Evolutionary conservation across 108 stramenopile genomes (phyloP).

Genomic region (Skeletonema marinoi): DNA sequence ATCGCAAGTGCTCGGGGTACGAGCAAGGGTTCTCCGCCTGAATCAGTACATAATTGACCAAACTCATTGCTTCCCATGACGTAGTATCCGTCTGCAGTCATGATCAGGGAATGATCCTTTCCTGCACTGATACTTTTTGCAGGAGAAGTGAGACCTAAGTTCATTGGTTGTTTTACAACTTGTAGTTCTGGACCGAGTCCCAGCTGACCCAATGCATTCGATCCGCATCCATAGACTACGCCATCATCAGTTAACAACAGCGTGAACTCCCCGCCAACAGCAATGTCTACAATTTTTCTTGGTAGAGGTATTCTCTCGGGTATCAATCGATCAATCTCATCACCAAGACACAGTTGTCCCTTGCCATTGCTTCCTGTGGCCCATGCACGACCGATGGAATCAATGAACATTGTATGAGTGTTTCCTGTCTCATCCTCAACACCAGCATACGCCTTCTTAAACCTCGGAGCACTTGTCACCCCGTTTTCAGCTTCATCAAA

Average conservation of each 20-base stretch:
- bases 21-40: slow-evolving; percentile 24
- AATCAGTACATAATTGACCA: slow-evolving; percentile 41
- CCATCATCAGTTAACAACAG: slow-evolving; percentile 37
- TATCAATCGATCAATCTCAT: slow-evolving; percentile 32
- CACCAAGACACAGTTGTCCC: slow-evolving; percentile 43
- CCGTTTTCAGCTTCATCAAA: slow-evolving; percentile 20
- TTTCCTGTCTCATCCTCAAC: slow-evolving; percentile 27
- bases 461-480: slow-evolving; percentile 28
- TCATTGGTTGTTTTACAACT: slow-evolving; percentile 13
- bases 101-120: slow-evolving; percentile 38
- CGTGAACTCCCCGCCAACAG: slow-evolving; percentile 53
- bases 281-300: slow-evolving; percentile 43
- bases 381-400: slow-evolving; percentile 39
- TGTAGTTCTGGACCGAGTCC: slow-evolving; percentile 28
- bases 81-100: slow-evolving; percentile 25
- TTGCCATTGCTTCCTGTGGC: slow-evolving; percentile 37
- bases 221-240: slow-evolving; percentile 49
- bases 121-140: slow-evolving; percentile 27
- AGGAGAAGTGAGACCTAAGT: slow-evolving; percentile 12
- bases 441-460: slow-evolving; percentile 41
- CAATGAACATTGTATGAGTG: slow-evolving; percentile 40
- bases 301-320: slow-evolving; percentile 42
- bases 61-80: slow-evolving; percentile 43
- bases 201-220: slow-evolving; percentile 54
- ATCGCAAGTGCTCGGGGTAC: slow-evolving; percentile 25